Evolutionary conservation across 2,329 filamentous ascomycete genomes (phyloP).

Genomic region (Xylariales sp.): DNA sequence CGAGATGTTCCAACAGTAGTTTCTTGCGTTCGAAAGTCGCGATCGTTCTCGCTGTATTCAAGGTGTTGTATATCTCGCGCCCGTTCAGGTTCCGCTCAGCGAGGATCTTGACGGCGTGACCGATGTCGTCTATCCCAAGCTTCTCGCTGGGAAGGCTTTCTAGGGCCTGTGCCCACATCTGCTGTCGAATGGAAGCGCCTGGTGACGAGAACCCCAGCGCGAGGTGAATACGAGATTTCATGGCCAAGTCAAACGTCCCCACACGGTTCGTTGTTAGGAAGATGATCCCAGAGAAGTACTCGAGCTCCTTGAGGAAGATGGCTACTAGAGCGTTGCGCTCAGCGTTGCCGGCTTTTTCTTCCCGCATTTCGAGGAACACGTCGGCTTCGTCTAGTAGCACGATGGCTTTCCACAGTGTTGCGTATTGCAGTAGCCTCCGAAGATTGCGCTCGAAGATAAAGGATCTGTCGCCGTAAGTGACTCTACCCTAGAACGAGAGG

Average conservation of each 20-base stretch:
- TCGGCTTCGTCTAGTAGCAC: constrained; percentile 45
- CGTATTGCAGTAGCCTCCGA: constrained; percentile 38
- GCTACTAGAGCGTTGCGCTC: constrained; percentile 41
- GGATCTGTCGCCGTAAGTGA: neutral
- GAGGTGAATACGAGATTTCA: constrained; percentile 54
- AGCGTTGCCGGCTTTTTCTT: constrained; percentile 30
- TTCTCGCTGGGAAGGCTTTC: constrained; percentile 24
- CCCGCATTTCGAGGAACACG: constrained; percentile 49
- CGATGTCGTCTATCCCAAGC: constrained; percentile 18
- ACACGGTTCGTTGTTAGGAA: constrained; percentile 58
- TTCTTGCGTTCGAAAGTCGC: constrained; percentile 27
- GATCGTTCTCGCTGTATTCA: constrained; percentile 37
- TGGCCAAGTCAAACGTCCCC: constrained; percentile 55
- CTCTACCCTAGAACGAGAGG: neutral
- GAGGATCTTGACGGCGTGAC: constrained; percentile 21
- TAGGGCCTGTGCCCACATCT: constrained; percentile 27
- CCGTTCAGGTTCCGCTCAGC: constrained; percentile 34
- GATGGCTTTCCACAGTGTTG: constrained; percentile 43
- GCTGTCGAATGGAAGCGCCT: constrained; percentile 19
- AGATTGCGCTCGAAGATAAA: constrained; percentile 39
- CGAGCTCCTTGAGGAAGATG: constrained; percentile 53
- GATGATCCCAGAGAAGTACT: constrained; percentile 54
- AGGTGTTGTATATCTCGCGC: constrained; percentile 40
- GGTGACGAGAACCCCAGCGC: constrained; percentile 49
- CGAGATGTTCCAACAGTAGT: constrained; percentile 23